phyloP scores from a whole-genome alignment of 1,284 basidiomycete genomes.

The Sanghuangporus sanghuang region DNA sequence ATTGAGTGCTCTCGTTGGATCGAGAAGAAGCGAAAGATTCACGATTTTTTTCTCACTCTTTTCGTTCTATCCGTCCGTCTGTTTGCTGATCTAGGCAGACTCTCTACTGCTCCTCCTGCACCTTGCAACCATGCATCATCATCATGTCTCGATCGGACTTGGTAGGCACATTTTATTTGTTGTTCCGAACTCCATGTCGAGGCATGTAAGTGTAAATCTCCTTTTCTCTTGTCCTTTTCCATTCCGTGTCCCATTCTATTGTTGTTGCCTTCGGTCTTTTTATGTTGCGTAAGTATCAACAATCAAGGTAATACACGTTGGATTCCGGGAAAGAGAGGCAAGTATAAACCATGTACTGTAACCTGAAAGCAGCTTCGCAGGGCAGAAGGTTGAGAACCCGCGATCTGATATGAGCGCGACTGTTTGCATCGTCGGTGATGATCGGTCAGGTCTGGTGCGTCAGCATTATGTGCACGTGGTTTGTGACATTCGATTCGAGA shows the following conservation, averaged over 20 bases:
- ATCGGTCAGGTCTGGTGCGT: not conserved
- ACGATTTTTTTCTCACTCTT: not conserved
- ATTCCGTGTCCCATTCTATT: not conserved
- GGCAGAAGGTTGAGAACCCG: not conserved
- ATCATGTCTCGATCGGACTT: conserved; percentile 14
- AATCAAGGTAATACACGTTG: conserved; percentile 7
- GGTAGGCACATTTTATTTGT: conserved; percentile 13
- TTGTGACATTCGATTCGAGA: not conserved
- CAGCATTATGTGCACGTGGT: not conserved
- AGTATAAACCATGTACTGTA: not conserved
- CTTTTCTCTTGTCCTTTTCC: conserved; percentile 1
- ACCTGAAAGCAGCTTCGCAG: not conserved
- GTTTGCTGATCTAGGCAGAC: conserved; percentile 12
- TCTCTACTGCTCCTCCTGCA: not conserved
- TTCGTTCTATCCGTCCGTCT: not conserved
- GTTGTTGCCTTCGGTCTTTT: conserved; percentile 1
- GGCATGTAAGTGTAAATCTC: conserved; percentile 16
- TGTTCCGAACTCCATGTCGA: conserved; percentile 6
- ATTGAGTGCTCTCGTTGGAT: conserved; percentile 32
- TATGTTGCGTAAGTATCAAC: conserved; percentile 17
- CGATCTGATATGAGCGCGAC: not conserved
- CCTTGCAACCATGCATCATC: not conserved
- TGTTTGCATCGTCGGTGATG: not conserved
- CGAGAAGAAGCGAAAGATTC: not conserved
- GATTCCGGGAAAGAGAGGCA: not conserved